phyloP scores from a whole-genome alignment of 2,329 filamentous ascomycete species.

The Podosphaera fusca region DNA sequence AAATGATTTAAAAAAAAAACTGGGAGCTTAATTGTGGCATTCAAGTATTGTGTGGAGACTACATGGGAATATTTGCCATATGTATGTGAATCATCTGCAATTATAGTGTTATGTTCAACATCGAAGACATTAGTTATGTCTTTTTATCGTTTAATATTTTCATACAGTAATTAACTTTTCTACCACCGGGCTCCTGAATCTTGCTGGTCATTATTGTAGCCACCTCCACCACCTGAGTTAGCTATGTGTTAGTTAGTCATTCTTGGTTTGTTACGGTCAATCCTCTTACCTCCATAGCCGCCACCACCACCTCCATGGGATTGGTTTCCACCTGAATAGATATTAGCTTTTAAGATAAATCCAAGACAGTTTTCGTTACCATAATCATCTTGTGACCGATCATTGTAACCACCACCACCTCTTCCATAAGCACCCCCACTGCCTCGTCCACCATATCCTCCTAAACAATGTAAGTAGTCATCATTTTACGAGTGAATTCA shows the following conservation, averaged over 20 bases:
- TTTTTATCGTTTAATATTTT: neutral
- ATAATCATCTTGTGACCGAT: constrained; percentile 17
- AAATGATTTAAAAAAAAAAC: too few species aligned
- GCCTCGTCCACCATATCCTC: constrained; percentile 1
- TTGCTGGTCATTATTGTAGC: constrained; percentile 4
- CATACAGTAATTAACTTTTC: neutral
- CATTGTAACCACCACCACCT: constrained; percentile 14
- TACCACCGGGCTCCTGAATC: neutral
- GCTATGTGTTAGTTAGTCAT: neutral
- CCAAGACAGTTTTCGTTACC: neutral
- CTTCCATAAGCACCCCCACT: constrained; percentile 23
- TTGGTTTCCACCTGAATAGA: neutral
- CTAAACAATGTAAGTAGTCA: neutral
- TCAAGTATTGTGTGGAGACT: too few species aligned
- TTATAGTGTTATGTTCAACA: neutral
- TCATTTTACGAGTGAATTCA: neutral
- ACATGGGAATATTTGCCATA: too few species aligned
- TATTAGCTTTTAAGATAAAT: neutral
- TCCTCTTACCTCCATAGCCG: neutral
- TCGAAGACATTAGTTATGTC: neutral
- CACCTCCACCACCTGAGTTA: constrained; percentile 11
- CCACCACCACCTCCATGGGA: constrained; percentile 10
- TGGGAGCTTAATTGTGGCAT: too few species aligned
- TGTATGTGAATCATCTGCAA: too few species aligned
- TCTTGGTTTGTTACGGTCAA: neutral